phyloP scores from a whole-genome alignment of 2,329 filamentous ascomycete species.

The Fusarium redolens region DNA sequence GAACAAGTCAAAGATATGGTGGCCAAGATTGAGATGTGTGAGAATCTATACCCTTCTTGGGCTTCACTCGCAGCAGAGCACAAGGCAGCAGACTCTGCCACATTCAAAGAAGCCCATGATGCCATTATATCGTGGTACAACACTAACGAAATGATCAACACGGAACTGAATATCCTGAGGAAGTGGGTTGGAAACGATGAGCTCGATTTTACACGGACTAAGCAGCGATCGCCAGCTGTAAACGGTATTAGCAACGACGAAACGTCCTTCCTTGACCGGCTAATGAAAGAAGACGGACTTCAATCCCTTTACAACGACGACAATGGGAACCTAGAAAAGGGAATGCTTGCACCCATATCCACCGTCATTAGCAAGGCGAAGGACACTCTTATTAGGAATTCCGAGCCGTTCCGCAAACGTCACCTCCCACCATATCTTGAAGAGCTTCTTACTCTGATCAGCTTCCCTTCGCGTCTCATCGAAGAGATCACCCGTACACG shows the following conservation, averaged over 20 bases:
- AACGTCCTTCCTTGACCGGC: conserved; percentile 90
- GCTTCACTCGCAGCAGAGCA: conserved; percentile 79
- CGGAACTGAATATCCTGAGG: conserved; percentile 88
- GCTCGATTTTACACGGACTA: conserved; percentile 86
- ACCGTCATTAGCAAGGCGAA: conserved; percentile 94
- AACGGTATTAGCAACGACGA: conserved; percentile 85
- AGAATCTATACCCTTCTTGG: conserved; percentile 85
- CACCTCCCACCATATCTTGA: conserved; percentile 97
- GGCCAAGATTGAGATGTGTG: conserved; percentile 88
- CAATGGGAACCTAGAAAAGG: conserved; percentile 63
- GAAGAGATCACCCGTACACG: conserved; percentile 96
- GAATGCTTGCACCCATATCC: conserved; percentile 86
- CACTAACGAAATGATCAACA: conserved; percentile 95
- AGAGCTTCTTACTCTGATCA: conserved; percentile 94
- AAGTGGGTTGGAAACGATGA: conserved; percentile 98
- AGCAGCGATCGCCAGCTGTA: conserved; percentile 70
- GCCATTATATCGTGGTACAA: conserved; percentile 97
- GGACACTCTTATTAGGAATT: conserved; percentile 87
- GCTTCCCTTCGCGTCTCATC: conserved; percentile 94
- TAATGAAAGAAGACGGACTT: conserved; percentile 95
- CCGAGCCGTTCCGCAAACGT: conserved; percentile 83
- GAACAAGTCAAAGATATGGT: conserved; percentile 93
- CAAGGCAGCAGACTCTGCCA: conserved; percentile 78
- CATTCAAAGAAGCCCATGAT: conserved; percentile 85
- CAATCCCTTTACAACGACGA: conserved; percentile 87